These are phyloP conservation scores for Debaryomyces tyrocola DNA, from an alignment of 805 yeast species.

Conservation along the genomic window DNA sequence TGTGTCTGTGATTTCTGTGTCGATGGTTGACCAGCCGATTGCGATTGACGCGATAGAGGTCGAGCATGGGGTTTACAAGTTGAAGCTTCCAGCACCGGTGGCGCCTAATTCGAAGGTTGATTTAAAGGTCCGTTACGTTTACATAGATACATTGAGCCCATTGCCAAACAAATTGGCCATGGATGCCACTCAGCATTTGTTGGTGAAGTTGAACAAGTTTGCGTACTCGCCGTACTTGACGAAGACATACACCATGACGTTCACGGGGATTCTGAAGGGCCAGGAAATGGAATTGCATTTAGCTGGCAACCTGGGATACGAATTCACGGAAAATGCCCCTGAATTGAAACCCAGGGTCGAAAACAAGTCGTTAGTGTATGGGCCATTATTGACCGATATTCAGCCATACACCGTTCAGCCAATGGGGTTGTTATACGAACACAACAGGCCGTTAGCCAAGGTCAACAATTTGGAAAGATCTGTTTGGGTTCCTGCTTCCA, in stretches of 20 bases:
- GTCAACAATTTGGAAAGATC: conserved; percentile 66
- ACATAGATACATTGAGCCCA: conserved; percentile 52
- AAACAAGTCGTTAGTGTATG: conserved; percentile 48
- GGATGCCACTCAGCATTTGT: conserved; percentile 59
- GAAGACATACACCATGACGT: conserved; percentile 37
- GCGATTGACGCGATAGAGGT: conserved; percentile 15
- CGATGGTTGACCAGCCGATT: conserved; percentile 26
- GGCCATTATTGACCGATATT: conserved; percentile 48
- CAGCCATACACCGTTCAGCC: conserved; percentile 48
- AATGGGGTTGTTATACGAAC: conserved; percentile 61
- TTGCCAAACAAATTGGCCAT: conserved; percentile 63
- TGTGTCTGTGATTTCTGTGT: conserved; percentile 47
- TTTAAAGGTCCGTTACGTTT: conserved; percentile 50
- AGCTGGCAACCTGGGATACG: conserved; percentile 10
- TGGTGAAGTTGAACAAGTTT: conserved; percentile 52
- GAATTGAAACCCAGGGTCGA: conserved; percentile 36
- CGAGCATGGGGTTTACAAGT: conserved; percentile 30
- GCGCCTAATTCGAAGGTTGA: conserved; percentile 57
- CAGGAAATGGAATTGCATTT: conserved; percentile 42
- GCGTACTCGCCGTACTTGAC: conserved; percentile 67
- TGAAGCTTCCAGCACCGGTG: conserved; percentile 63
- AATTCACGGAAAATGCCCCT: conserved; percentile 21
- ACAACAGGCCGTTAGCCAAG: conserved; percentile 62
- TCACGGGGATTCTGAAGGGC: conserved; percentile 48
- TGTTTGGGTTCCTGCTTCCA: conserved; percentile 85